Conservation (phyloP, 495 filamentous ascomycete species). For the Friedmanniomyces endolithicus region DNA sequence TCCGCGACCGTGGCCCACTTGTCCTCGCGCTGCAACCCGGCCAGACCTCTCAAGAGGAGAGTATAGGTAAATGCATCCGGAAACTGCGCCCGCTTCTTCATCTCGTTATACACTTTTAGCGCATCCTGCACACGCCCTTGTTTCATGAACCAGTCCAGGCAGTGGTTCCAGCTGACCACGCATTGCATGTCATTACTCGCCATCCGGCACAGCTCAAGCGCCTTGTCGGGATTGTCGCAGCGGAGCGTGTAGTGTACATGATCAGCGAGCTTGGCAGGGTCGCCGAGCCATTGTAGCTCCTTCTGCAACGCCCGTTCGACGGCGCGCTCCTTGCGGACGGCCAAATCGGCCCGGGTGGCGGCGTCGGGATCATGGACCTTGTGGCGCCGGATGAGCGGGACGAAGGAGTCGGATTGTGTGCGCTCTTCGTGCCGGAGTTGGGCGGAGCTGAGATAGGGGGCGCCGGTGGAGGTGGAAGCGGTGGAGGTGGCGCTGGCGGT, state of each 20-base stretch:
- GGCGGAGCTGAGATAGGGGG: slow-evolving; percentile 8
- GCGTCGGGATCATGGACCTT: background rate
- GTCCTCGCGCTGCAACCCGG: slow-evolving; percentile 16
- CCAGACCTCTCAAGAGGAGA: slow-evolving; percentile 65
- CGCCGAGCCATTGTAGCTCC: slow-evolving; percentile 51
- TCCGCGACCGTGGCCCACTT: background rate
- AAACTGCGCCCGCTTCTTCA: slow-evolving; percentile 77
- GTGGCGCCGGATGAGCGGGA: background rate
- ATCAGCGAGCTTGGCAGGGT: slow-evolving; percentile 53
- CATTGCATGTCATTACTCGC: slow-evolving; percentile 50
- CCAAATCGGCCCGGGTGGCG: too few relatives aligned
- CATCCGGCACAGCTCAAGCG: slow-evolving; percentile 49
- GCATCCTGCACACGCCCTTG: slow-evolving; percentile 46
- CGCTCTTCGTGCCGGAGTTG: background rate
- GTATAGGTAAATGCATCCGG: slow-evolving; percentile 72
- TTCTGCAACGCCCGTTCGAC: slow-evolving; percentile 14
- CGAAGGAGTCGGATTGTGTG: background rate
- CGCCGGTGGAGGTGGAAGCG: background rate
- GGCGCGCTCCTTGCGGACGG: too few relatives aligned
- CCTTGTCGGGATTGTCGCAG: slow-evolving; percentile 46
- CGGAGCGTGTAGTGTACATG: slow-evolving; percentile 46
- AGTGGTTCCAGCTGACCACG: slow-evolving; percentile 73
- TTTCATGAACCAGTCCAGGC: slow-evolving; percentile 59
- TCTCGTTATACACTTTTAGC: slow-evolving; percentile 80
- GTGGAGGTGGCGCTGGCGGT: background rate